These are phyloP conservation scores for Phytophthora foliorum DNA, from an alignment of 352 stramenopile genomes.

Conservation along the genomic window DNA sequence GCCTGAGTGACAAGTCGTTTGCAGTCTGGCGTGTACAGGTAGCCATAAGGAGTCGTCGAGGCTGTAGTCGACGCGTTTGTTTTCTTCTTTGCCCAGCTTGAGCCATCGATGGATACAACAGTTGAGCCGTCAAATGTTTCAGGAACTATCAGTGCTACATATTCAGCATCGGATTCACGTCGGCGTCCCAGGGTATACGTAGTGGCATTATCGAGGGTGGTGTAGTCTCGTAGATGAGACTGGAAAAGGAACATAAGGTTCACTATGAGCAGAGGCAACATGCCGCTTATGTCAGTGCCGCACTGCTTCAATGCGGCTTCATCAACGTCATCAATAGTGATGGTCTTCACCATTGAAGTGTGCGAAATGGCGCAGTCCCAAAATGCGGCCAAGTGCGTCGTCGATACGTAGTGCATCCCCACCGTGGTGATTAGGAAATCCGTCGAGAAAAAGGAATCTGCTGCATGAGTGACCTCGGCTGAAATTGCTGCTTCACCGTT, in stretches of 20 bases:
- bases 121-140: conserved; percentile 32
- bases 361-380: conserved; percentile 55
- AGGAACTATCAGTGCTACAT: conserved; percentile 19
- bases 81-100: conserved; percentile 38
- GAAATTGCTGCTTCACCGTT: conserved; percentile 49
- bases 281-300: conserved; percentile 14
- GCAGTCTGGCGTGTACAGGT: conserved; percentile 42
- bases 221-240: conserved; percentile 44
- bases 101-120: conserved; percentile 33
- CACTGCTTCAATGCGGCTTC: conserved; percentile 34
- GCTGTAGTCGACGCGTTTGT: background rate
- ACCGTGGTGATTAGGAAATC: conserved; percentile 46
- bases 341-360: conserved; percentile 48
- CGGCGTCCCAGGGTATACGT: conserved; percentile 42
- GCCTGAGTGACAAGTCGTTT: conserved; percentile 15
- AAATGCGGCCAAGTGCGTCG: conserved; percentile 48
- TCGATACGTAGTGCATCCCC: conserved; percentile 44
- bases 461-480: conserved; percentile 47
- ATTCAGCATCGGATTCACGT: conserved; percentile 28
- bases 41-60: conserved; percentile 31
- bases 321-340: conserved; percentile 36
- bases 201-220: conserved; percentile 50
- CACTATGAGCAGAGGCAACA: conserved; percentile 40
- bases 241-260: conserved; percentile 60
- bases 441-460: conserved; percentile 35